Base-by-base conservation (phyloP, 805 yeast genomes). In the Isabelozyma gotoi region DNA sequence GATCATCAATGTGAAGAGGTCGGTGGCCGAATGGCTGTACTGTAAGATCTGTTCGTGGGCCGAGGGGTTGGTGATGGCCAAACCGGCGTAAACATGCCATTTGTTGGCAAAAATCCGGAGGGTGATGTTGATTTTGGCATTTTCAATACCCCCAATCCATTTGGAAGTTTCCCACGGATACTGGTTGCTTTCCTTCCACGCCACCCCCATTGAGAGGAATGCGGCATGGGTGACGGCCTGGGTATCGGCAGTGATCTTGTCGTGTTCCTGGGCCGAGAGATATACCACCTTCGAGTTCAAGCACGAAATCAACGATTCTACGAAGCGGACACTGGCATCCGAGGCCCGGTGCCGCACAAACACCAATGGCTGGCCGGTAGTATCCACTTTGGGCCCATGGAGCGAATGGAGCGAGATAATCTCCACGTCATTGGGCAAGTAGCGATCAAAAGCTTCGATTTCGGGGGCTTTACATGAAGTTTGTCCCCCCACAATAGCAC, bases 141-240 rank as follows among this genome's bases (percentile, higher is more conserved):
- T 92, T 62, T 94, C 99, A 38, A 94, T 73, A 2, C 99, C 98
- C 11, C 98, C 98, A 19, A 81, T 68, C 92, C 96, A 90, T 57
- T 84, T 80, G 0, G 84, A 78, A 3, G 82, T 76, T 49, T 82
- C 84, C 99, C 99, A 94, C 0, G 99, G 99, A 60, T 89, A 94
- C 60, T 86, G 84, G 56, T 84, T 77, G 48, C 77, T 73, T 38
- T 82, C 78, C 52, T 79, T 85, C 99, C 99, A 94, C 5, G 98
- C 98, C 6, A 83, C 81, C 4, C 99, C 99, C 99, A 94, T 94
- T 44, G 95, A 84, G 46, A 94, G 71, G 58, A 94, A 94, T 0
- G 97, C 98, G 10, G 97, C 97, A 61, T 94, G 99, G 0, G 99
- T 94, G 14, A 92, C 96, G 0, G 98, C 98, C 63, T 94, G 99